Base-by-base conservation (phyloP, 108 stramenopile species). In the Bacterosira constricta region DNA sequence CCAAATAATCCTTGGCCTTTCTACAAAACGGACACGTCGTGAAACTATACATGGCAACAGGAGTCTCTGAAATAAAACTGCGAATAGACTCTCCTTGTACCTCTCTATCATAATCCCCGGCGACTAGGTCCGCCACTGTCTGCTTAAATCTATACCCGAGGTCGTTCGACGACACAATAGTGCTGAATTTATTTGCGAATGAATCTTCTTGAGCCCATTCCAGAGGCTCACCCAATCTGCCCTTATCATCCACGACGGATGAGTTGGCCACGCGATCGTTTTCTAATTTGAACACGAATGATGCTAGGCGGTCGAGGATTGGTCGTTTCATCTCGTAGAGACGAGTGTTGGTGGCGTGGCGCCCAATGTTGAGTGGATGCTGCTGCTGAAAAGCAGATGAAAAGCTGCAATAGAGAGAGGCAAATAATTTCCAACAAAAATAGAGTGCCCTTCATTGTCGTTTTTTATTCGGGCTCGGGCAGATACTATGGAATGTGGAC, bases 1-100 rank as follows among this genome's bases (percentile, higher is more conserved):
- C 82, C 11, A 90, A 42, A 53, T 63, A 77, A 47, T 86, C 86
- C 65, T 88, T 90, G 42, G 90, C 90, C 47, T 78, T 64, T 27
- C 83, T 61, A 70, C 90, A 90, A 57, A 88, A 88, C 34, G 90
- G 90, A 72, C 90, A 90, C 4, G 86, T 81, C 2, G 87, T 81
- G 42, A 90, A 90, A 12, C 72, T 66, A 46, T 80, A 88, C 82
- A 90, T 81, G 17, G 77, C 77, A 21, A 86, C 80, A 8, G 75
- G 71, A 38, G 0, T 18, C 5, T 49, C 26, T 11, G 30, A 25
- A 10, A 89, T 39, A 41, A 83, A 86, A 0, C 37, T 21, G n/a
- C 77, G 69, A 32, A 87, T 63, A 4, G 42, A 17, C 15, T 27
- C 32, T 37, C 41, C 27, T 4, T 42, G 38, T 26, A 59, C 71